Evolutionary conservation across 140 eudicot species (phyloP), one percentile per base, ranked within the genome.

Genomic region (Cichorium intybus): DNA sequence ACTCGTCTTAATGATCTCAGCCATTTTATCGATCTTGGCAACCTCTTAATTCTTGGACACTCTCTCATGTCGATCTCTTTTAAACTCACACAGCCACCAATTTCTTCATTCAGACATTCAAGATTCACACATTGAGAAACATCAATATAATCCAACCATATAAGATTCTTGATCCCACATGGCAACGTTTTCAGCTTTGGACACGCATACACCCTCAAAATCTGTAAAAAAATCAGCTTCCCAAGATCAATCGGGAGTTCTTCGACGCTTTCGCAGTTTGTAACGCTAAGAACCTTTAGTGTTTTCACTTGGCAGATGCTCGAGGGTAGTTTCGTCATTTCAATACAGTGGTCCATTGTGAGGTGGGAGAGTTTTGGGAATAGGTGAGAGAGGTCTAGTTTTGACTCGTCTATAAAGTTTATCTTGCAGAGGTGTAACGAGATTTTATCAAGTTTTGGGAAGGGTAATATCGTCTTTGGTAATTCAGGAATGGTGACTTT

Each of bases 1-100:
- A 87, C 97, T 2, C 85, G 74, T 6, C 81, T 66, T 78, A 90
- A 62, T 2, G 81, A 56, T 60, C 68, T 47, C 67, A 87, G 50
- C 5, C 68, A n/a, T 2, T 11, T 34, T 7, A 66, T 63, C 2
- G 91, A 80, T 53, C n/a, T 80, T 2, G 97, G 96, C 78, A 91
- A 66, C 26, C 62, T 47, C 57, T 71, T 78, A 4, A 82, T 75
- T 24, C 51, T 76, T 0, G 79, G 79, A 29, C 97, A 91, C 59
- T 87, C 96, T 20, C 86, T 77, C 96, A 91, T 91, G 28, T 87
- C 97, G 12, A 91, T 82, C 78, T 84, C 90, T 59, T 85, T 91
- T 62, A 90, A 70, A 23, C 77, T 82, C 24, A 4, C 37, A 54
- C 95, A 83, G 9, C 81, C 77, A 9, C 82, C 86, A 7, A 91